Percentiles rank a stretch among this genome's conserved stretches.
Conservation (phyloP, 2,329 filamentous ascomycete genomes). For the Canariomyces notabilis region DNA sequence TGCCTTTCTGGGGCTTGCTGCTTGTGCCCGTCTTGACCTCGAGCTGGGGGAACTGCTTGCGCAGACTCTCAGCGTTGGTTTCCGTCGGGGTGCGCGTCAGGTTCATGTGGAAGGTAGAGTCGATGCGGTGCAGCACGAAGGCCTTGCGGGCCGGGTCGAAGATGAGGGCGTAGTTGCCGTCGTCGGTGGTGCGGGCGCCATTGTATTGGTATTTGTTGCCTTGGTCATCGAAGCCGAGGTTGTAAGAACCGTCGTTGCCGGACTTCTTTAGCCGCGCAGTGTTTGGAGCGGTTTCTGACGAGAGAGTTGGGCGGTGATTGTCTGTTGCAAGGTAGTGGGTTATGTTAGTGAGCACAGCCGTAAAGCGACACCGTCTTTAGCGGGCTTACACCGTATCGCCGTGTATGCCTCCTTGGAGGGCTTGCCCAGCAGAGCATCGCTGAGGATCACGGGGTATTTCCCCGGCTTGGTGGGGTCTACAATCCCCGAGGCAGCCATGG, state of each 20-base stretch:
- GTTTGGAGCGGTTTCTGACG: constrained; percentile 44
- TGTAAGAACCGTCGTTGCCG: constrained; percentile 49
- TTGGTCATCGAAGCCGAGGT: constrained; percentile 50
- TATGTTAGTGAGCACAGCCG: no score
- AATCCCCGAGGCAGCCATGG: constrained; percentile 28
- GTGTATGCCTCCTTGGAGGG: constrained; percentile 55
- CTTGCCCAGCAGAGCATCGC: constrained; percentile 55
- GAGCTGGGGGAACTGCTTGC: constrained; percentile 63
- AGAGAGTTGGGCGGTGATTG: constrained; percentile 55
- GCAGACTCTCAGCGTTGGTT: constrained; percentile 57
- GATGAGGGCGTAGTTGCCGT: constrained; percentile 61
- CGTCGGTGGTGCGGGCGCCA: constrained; percentile 52
- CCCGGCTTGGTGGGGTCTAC: constrained; percentile 57
- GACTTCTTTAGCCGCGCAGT: constrained; percentile 49
- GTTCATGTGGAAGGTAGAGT: constrained; percentile 85
- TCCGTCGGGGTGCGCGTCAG: constrained; percentile 64
- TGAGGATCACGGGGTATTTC: constrained; percentile 60
- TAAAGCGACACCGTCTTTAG: not conserved
- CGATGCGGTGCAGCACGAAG: constrained; percentile 76
- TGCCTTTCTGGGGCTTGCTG: constrained; percentile 25
- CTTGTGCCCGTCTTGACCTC: constrained; percentile 29
- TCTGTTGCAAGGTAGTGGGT: no score
- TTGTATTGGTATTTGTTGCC: constrained; percentile 56
- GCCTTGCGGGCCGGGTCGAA: constrained; percentile 70
- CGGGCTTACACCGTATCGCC: constrained; percentile 55